A percentile compares a stretch with the other conserved stretches of the same genome.
Conservation (phyloP, 305 asterid genomes). For the Solanum hybrid region DNA sequence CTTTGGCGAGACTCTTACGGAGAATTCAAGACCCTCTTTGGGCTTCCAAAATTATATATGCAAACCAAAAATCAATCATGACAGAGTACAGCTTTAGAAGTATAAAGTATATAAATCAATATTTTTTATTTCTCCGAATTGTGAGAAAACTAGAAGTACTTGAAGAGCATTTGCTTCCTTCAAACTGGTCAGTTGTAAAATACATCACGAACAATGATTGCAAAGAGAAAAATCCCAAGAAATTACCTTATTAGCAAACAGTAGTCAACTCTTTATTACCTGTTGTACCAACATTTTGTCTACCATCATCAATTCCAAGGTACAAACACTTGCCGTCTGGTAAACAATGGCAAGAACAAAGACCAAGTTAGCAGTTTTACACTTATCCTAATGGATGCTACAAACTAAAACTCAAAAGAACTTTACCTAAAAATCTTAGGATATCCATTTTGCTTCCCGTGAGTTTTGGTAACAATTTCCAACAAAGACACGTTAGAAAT, state of each 20-base stretch:
- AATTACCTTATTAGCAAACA: too few relatives aligned
- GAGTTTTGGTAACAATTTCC: not conserved
- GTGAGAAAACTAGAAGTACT: constrained; percentile 27
- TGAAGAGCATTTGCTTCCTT: constrained; percentile 73
- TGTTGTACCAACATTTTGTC: constrained; percentile 42
- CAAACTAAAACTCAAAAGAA: not conserved
- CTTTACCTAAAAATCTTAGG: not conserved
- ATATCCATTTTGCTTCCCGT: not conserved
- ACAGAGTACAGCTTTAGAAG: not conserved
- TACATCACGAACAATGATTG: too few relatives aligned
- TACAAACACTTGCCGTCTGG: not conserved
- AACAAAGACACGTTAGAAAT: not conserved
- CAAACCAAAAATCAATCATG: constrained; percentile 18
- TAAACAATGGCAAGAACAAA: not conserved
- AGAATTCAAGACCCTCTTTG: constrained; percentile 65
- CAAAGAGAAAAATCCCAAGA: too few relatives aligned
- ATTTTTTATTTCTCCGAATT: not conserved
- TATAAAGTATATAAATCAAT: not conserved
- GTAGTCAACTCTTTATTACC: constrained; percentile 26
- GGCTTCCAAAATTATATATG: constrained; percentile 31
- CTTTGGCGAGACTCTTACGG: constrained; percentile 59
- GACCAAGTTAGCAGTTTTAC: not conserved
- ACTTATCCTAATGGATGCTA: not conserved
- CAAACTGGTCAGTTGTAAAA: too few relatives aligned
- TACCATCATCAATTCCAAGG: not conserved